Conservation (phyloP, 225 moss, liverwort and hornwort species). For the Thuidium tamariscinum region DNA sequence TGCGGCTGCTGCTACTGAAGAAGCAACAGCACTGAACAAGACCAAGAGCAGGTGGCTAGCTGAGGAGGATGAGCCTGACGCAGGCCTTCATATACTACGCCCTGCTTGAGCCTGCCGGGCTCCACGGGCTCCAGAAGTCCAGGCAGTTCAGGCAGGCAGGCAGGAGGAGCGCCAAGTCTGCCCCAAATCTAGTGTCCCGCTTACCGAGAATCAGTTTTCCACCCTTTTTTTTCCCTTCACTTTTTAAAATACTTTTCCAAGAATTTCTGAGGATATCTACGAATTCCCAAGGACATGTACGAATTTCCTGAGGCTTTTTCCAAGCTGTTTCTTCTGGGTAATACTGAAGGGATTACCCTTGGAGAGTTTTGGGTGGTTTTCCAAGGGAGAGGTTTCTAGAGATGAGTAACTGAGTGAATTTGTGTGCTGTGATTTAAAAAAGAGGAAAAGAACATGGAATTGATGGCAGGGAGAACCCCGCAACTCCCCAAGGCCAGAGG, state of each 20-base stretch:
- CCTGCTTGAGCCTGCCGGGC: background rate
- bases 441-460: background rate
- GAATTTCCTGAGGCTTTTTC: background rate
- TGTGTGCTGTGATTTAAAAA: background rate
- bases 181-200: background rate
- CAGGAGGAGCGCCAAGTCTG: background rate
- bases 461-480: background rate
- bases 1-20: background rate
- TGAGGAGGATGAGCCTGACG: background rate
- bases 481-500: background rate
- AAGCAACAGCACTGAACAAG: too few species aligned
- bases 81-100: background rate
- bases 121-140: background rate
- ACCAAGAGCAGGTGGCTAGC: background rate
- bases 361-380: too few species aligned
- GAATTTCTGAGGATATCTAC: background rate
- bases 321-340: too few species aligned
- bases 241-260: background rate
- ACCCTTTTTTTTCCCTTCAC: too few species aligned
- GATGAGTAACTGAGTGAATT: too few species aligned
- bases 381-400: too few species aligned
- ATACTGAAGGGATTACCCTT: too few species aligned
- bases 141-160: background rate
- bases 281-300: accelerated
- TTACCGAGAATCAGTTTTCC: background rate